These are phyloP conservation scores for Pisolithus thermaeus DNA, from an alignment of 1,284 basidiomycete genomes.

Conservation along the genomic window DNA sequence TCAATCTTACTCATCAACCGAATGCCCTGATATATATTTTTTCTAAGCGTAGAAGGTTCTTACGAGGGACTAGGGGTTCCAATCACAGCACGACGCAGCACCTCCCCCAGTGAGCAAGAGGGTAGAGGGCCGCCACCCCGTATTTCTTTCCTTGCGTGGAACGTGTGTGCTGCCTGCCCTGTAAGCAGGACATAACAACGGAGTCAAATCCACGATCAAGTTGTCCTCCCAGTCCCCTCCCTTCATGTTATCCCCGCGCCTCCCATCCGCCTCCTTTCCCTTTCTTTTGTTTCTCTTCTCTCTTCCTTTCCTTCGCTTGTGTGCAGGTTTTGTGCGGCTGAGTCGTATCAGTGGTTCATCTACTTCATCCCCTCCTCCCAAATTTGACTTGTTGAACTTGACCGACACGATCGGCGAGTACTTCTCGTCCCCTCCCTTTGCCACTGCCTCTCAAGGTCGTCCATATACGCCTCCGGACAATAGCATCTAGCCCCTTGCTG, in stretches of 20 bases:
- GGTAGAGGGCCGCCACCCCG: too few relatives aligned
- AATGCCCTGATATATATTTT: constrained; percentile 14
- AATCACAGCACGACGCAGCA: constrained; percentile 26
- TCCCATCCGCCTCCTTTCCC: constrained; percentile 18
- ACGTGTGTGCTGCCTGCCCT: constrained; percentile 9
- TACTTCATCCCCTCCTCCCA: constrained; percentile 54
- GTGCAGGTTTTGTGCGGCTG: constrained; percentile 28
- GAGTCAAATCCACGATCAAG: constrained; percentile 18
- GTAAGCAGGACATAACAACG: constrained; percentile 29
- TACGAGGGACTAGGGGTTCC: constrained; percentile 26
- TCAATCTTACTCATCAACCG: constrained; percentile 15
- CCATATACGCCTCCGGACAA: constrained; percentile 63
- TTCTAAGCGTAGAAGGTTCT: constrained; percentile 1
- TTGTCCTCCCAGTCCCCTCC: constrained; percentile 23
- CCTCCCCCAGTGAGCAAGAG: constrained; percentile 10
- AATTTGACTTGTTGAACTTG: constrained; percentile 58
- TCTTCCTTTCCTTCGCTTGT: constrained; percentile 27
- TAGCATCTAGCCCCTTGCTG: constrained; percentile 63
- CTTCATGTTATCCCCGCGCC: constrained; percentile 26
- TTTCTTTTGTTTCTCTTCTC: constrained; percentile 26
- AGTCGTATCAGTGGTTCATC: constrained; percentile 33
- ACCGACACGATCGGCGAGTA: constrained; percentile 55
- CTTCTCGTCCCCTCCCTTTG: constrained; percentile 50
- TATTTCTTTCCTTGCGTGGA: constrained; percentile 13
- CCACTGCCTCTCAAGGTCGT: constrained; percentile 51